Base-by-base conservation (phyloP, 192 early-diverging fungal genomes). In the Chytriomyces sp. region DNA sequence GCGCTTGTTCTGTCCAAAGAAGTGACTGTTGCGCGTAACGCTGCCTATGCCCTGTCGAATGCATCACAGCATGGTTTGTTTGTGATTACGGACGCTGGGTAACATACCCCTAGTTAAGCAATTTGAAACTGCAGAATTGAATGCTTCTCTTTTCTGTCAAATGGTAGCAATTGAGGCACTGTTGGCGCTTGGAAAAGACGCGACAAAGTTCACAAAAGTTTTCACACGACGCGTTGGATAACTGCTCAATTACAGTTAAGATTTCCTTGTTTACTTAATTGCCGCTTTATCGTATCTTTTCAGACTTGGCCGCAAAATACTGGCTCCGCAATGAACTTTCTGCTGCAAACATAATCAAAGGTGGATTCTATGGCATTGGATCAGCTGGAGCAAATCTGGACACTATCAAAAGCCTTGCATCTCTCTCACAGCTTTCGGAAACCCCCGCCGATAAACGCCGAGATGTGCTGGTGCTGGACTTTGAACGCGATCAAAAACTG, bases 341-440 rank as follows among this genome's bases (percentile, higher is more conserved):
- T 43, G 28, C 69, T 20, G 75, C 69, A 24, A 89, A 90, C 78
- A 9, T 70, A 26, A 86, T 90, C 69, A 20, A 53, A 9, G 80
- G 84, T 76, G 83, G 82, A 7, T 90, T 90, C 61, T 90, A 89
- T 69, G 87, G 89, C 72, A 46, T 84, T 48, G 89, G 89, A 11
- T 82, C 81, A n/a, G 85, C 86, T 7, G 84, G 85, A 10, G 35
- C 80, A 0, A 84, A 78, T 49, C 57, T 77, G 24, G 80, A 79
- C 6, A 6, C 60, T 26, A 73, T 76, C 45, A 73, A 68, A 50
- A 18, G 43, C 2, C 89, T 89, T 57, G 82, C 87, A 3, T 49
- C 72, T 2, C 64, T 89, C n/a, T 9, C 68, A n/a, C 81, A 89
- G 5, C 77, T 89, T 43, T 44, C 71, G 57, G 46, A 26, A 13